A percentile compares a stretch with the other conserved stretches of the same genome.
Evolutionary conservation across 148 eudicot genomes (phyloP).

Genomic region (Rhododendron griersonianum): DNA sequence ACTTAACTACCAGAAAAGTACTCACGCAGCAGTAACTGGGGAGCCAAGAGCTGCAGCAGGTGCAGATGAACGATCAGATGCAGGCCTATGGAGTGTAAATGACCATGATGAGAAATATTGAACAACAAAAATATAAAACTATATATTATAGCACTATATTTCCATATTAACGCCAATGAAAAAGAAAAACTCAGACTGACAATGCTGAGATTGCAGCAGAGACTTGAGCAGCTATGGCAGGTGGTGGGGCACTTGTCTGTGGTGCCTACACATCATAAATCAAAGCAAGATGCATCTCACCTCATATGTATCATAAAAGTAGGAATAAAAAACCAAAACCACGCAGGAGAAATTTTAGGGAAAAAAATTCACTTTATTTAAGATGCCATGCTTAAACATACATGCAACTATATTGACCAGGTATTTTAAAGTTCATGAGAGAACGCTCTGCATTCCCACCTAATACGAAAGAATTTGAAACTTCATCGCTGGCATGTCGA

Average conservation of each 20-base stretch:
- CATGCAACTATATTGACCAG: not conserved
- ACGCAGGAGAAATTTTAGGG: no score
- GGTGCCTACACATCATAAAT: conserved; percentile 33
- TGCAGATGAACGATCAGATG: conserved; percentile 4
- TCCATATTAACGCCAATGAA: not conserved
- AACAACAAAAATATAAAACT: not conserved
- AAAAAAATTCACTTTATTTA: not conserved
- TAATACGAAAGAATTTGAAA: not conserved
- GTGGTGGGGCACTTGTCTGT: conserved; percentile 24
- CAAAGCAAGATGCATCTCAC: conserved; percentile 9
- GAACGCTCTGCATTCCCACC: not conserved
- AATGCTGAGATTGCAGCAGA: conserved; percentile 28
- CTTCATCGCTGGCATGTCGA: not conserved
- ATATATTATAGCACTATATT: not conserved
- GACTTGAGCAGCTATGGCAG: conserved; percentile 26
- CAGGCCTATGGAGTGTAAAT: conserved; percentile 30
- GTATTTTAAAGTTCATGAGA: not conserved
- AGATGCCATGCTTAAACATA: not conserved
- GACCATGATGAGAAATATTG: not conserved
- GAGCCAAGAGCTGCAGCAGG: no score
- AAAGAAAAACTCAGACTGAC: conserved; percentile 33
- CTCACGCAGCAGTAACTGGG: not conserved
- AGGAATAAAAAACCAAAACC: no score
- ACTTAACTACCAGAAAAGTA: no score
- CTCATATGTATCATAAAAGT: not conserved